Conservation (phyloP, 495 filamentous ascomycete species). For the Viridothelium virens region DNA sequence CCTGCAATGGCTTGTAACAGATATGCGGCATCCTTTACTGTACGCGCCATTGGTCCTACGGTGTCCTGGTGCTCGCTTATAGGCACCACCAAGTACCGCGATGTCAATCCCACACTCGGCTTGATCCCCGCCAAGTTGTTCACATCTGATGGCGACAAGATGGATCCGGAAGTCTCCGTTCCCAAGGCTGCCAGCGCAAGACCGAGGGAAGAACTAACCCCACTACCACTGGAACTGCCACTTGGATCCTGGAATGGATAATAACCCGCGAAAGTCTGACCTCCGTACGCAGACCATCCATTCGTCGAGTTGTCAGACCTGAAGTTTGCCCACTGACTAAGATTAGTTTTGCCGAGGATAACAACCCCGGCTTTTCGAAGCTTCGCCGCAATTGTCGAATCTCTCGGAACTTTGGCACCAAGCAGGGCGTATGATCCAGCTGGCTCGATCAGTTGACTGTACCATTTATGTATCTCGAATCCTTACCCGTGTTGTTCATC, state of each 20-base stretch:
- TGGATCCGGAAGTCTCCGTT: slow-evolving; percentile 40
- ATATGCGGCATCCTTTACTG: slow-evolving; percentile 59
- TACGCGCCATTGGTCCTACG: slow-evolving; percentile 56
- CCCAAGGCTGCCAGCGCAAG: slow-evolving; percentile 45
- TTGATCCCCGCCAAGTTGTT: slow-evolving; percentile 51
- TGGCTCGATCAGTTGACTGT: slow-evolving; percentile 12
- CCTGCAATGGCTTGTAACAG: slow-evolving; percentile 58
- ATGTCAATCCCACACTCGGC: slow-evolving; percentile 63
- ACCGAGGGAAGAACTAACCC: slow-evolving; percentile 43
- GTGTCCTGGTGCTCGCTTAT: slow-evolving; percentile 57
- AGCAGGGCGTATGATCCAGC: slow-evolving; percentile 52
- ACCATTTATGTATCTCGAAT: not conserved
- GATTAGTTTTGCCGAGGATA: slow-evolving; percentile 45
- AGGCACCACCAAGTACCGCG: slow-evolving; percentile 53
- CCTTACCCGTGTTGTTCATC: slow-evolving; percentile 55
- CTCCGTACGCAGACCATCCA: slow-evolving; percentile 50
- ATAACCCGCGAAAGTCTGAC: slow-evolving; percentile 46
- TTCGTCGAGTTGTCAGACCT: slow-evolving; percentile 43
- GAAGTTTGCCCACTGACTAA: slow-evolving; percentile 51
- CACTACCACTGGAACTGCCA: slow-evolving; percentile 48
- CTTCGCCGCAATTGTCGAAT: slow-evolving; percentile 34
- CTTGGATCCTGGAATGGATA: slow-evolving; percentile 46
- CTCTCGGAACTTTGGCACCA: slow-evolving; percentile 27
- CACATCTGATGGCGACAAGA: slow-evolving; percentile 31
- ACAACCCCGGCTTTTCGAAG: slow-evolving; percentile 38